Conservation (phyloP, 139 green algal genomes). For the Dunaliella primolecta region DNA sequence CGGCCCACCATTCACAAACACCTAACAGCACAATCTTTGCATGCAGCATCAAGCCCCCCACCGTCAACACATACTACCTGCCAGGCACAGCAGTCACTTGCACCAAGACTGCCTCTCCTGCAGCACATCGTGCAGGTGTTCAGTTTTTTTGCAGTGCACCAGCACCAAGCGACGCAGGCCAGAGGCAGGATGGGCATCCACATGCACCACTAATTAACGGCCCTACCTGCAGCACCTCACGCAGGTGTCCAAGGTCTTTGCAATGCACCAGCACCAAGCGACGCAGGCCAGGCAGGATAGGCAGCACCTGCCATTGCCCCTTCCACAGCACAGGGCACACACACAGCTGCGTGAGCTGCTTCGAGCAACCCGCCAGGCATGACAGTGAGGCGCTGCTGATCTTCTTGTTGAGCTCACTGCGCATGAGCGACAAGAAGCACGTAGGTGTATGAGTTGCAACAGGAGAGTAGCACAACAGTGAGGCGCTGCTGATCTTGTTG, state of each 20-base stretch:
- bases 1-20: too few relatives aligned
- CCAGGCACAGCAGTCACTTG: not conserved
- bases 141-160: slow-evolving; percentile 14
- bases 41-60: too few relatives aligned
- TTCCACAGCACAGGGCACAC: slow-evolving; percentile 28
- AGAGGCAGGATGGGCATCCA: too few relatives aligned
- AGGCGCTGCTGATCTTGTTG: slow-evolving; percentile 28
- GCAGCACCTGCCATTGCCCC: slow-evolving; percentile 25
- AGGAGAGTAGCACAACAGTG: slow-evolving; percentile 21
- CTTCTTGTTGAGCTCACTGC: slow-evolving; percentile 28
- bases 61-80: too few relatives aligned
- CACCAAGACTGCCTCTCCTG: not conserved
- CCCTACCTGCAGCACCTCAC: slow-evolving; percentile 16
- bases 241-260: slow-evolving; percentile 13
- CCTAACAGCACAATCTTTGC: too few relatives aligned
- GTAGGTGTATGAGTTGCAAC: not conserved
- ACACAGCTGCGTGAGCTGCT: slow-evolving; percentile 6
- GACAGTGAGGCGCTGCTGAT: slow-evolving; percentile 24
- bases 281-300: slow-evolving; percentile 7
- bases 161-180: slow-evolving; percentile 6
- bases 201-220: not conserved
- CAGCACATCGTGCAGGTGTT: slow-evolving; percentile 16
- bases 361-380: slow-evolving; percentile 19
- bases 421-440: not conserved
- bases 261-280: slow-evolving; percentile 16